Evolutionary conservation across 305 asterid genomes (phyloP).

Genomic region (Coffea humblotiana): DNA sequence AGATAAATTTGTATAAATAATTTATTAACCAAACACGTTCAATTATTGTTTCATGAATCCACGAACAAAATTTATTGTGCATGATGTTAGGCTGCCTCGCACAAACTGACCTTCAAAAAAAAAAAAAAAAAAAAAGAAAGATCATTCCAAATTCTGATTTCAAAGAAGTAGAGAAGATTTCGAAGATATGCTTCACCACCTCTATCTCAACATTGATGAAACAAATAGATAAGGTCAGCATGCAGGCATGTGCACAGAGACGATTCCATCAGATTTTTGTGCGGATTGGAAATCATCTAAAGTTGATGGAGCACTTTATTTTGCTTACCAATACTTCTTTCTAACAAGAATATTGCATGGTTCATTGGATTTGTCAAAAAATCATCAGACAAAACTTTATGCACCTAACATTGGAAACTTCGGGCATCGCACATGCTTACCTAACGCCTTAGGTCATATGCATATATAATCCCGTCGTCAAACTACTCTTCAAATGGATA

Average conservation of each 20-base stretch:
- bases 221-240: neutral
- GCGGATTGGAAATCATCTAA: neutral
- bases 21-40: too few species aligned
- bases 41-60: too few species aligned
- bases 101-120: neutral
- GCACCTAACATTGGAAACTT: conserved; percentile 17
- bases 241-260: neutral
- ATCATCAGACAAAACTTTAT: conserved; percentile 3
- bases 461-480: neutral
- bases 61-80: neutral
- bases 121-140: neutral
- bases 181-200: neutral
- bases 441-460: conserved; percentile 14
- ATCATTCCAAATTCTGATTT: neutral
- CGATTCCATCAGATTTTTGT: neutral
- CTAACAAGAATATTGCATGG: neutral
- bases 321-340: neutral
- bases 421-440: conserved; percentile 12
- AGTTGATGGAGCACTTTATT: neutral
- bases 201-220: neutral
- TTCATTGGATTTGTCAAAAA: conserved; percentile 23
- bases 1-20: too few species aligned
- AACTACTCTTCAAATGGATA: neutral
- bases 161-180: neutral
- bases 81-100: neutral